Percentiles rank a stretch among this genome's conserved stretches.
phyloP scores from a whole-genome alignment of 768 basidiomycete species.

The Phylloporus sp. region DNA sequence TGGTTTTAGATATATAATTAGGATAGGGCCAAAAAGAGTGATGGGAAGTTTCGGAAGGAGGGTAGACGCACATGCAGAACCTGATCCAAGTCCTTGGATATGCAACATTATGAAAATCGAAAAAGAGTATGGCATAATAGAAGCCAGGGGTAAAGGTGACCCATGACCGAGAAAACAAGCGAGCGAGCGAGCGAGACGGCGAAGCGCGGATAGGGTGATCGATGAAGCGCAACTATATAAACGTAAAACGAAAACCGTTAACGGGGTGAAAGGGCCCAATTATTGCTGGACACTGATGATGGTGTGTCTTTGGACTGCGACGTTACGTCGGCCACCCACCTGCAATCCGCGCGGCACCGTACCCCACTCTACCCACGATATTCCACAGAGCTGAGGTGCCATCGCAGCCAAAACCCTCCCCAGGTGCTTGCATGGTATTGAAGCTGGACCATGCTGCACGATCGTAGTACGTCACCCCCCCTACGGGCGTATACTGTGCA shows the following conservation, averaged over 20 bases:
- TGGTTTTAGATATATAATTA: neutral
- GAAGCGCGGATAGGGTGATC: constrained; percentile 17
- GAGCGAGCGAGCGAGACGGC: constrained; percentile 2
- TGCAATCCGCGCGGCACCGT: constrained; percentile 71
- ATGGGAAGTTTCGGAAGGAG: neutral
- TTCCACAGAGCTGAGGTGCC: constrained; percentile 63
- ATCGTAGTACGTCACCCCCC: constrained; percentile 74
- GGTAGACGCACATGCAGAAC: constrained; percentile 3
- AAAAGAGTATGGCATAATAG: neutral
- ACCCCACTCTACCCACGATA: constrained; percentile 66
- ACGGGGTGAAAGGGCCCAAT: neutral
- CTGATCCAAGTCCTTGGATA: constrained; percentile 10
- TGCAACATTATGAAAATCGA: constrained; percentile 4
- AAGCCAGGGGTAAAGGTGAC: neutral
- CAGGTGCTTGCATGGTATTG: constrained; percentile 64
- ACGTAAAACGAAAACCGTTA: constrained; percentile 7
- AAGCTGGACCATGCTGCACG: constrained; percentile 77
- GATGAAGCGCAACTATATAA: constrained; percentile 15
- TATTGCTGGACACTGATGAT: constrained; percentile 10
- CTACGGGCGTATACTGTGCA: constrained; percentile 51
- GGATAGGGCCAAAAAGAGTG: constrained; percentile 8
- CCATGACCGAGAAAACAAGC: constrained; percentile 2
- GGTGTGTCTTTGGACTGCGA: constrained; percentile 3
- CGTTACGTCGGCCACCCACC: constrained; percentile 72
- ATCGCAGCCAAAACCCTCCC: constrained; percentile 66